These are phyloP conservation scores for Trichoderma citrinoviride DNA, from an alignment of 2,329 filamentous ascomycete genomes.

Conservation along the genomic window DNA sequence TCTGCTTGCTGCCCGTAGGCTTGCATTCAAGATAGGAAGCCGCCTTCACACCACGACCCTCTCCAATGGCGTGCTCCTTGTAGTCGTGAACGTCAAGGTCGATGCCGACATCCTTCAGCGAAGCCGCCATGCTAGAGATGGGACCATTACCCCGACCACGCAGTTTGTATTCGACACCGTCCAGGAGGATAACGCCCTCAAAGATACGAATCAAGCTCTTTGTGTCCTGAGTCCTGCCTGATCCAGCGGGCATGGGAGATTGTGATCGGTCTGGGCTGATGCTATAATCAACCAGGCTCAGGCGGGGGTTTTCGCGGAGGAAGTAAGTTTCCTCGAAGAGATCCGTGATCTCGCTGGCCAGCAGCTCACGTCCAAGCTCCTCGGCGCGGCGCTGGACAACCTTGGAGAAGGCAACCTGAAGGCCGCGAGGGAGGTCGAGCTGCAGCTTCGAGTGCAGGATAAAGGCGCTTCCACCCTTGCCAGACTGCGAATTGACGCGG, in stretches of 20 bases:
- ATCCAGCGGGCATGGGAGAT: constrained; percentile 1
- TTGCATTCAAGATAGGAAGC: constrained; percentile 7
- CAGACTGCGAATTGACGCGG: constrained; percentile 9
- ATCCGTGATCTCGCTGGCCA: background rate
- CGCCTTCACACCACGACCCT: constrained; percentile 3
- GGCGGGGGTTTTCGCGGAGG: background rate
- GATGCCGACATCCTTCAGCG: constrained; percentile 1
- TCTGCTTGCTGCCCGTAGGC: constrained; percentile 7
- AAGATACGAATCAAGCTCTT: constrained; percentile 11
- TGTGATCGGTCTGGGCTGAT: constrained; percentile 3
- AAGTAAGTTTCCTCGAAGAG: constrained; percentile 6
- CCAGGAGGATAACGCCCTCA: background rate
- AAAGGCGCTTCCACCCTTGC: constrained; percentile 4
- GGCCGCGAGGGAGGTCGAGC: constrained; percentile 4
- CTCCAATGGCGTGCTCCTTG: constrained; percentile 5
- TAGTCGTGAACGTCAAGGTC: constrained; percentile 10
- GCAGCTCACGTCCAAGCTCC: constrained; percentile 4
- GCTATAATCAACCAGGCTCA: constrained; percentile 6
- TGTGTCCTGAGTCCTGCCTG: constrained; percentile 2
- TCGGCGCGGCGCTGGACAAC: constrained; percentile 6
- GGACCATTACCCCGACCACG: constrained; percentile 3
- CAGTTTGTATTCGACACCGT: background rate
- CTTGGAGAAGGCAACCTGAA: constrained; percentile 3
- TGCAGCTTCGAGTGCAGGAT: background rate
- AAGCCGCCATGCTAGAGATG: constrained; percentile 4